Evolutionary conservation across 768 basidiomycete species (phyloP), one percentile per base, ranked within the genome.

Genomic region (Suillus variegatus): DNA sequence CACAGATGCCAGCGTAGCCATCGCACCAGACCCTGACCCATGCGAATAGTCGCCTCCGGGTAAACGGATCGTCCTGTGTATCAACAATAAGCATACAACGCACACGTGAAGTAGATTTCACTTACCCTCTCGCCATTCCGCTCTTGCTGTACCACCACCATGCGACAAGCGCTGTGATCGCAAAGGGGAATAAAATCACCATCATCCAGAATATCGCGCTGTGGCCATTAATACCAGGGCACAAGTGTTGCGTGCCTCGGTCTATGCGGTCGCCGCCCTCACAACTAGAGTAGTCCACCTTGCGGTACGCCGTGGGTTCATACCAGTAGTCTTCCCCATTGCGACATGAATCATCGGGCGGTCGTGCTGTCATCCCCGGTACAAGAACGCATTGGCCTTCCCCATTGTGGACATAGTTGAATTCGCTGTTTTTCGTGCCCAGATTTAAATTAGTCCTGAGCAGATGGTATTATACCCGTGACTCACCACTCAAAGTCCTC

Each of bases 401-500:
- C 0, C 74, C 77, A 66, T 97, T 82, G 64, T 89, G 90, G 66
- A 84, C 82, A 71, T 95, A 81, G 76, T 99, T 99, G 82, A 95
- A 99, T 81, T 99, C 97, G 73, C 97, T 98, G 20, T 55, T 54
- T 28, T 55, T 36, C 20, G 54, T 55, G 56, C 20, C 28, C 28
- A 51, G 16, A n/a, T 16, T 25, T 18, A 28, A 64, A 43, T 32
- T 55, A 63, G 12, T 18, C 38, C 32, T 18, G n/a, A 38, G 57
- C 3, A 18, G 44, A 12, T 20, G 13, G 14, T 13, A 28, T 46
- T 7, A 16, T 25, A 20, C 16, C 60, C n/a, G 16, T 8, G 8
- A 73, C 89, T 64, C 64, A 95, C 97, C 97, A 99, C 80, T 99
- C 97, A 74, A 99, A 99, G 78, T 99, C 97, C 0, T 82, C 81